Evolutionary conservation across 257 asterid species (phyloP).

Genomic region (Parsonsia alboflavescens): DNA sequence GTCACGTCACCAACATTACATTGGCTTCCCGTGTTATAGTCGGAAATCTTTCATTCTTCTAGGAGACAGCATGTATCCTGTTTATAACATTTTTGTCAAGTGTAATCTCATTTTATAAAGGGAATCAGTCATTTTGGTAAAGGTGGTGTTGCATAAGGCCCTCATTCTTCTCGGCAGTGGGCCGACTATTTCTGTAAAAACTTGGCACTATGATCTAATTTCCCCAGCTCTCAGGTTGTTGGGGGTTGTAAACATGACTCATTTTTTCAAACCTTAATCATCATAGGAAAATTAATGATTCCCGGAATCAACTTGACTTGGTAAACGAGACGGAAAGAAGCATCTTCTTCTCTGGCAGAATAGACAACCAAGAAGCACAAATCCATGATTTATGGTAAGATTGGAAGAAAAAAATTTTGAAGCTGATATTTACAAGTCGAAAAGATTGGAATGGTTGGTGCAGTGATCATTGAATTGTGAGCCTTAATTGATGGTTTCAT

Average conservation of each 20-base stretch:
- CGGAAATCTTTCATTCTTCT: background rate
- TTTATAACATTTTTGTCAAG: conserved; percentile 5
- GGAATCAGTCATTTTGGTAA: background rate
- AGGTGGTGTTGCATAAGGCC: background rate
- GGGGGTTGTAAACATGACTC: background rate
- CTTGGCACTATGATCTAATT: background rate
- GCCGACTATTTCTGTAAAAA: no score
- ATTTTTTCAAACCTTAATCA: background rate
- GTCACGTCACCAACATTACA: background rate
- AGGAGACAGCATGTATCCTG: background rate
- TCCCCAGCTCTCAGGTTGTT: background rate
- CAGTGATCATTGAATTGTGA: background rate
- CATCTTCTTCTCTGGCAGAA: background rate
- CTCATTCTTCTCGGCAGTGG: background rate
- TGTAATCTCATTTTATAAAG: background rate
- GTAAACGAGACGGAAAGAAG: background rate
- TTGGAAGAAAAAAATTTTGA: background rate
- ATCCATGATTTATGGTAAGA: background rate
- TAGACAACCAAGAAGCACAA: background rate
- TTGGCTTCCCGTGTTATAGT: background rate
- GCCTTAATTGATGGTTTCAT: background rate
- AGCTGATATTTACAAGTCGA: background rate
- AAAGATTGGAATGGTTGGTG: background rate
- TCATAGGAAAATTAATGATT: background rate
- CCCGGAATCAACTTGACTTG: background rate